Conservation (phyloP, 257 asterid genomes). For the Gentiana macrophylla region DNA sequence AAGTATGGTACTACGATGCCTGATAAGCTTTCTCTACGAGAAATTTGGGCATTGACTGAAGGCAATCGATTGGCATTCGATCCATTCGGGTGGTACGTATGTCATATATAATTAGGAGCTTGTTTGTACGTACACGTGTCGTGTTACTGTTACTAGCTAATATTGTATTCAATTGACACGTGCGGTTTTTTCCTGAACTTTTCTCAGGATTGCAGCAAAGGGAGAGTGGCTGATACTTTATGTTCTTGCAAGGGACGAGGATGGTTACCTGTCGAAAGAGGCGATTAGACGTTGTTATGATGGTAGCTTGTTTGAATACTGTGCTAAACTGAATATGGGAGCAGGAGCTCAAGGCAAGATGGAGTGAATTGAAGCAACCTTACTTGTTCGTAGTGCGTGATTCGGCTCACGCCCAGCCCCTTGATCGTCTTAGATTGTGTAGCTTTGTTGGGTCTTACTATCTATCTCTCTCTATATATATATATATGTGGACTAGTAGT, state of each 20-base stretch:
- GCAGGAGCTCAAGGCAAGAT: constrained; percentile 28
- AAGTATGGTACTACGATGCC: constrained; percentile 50
- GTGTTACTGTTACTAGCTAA: neutral
- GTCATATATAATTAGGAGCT: neutral
- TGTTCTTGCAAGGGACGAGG: constrained; percentile 57
- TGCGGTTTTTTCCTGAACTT: neutral
- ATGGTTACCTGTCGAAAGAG: constrained; percentile 73
- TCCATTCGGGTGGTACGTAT: constrained; percentile 17
- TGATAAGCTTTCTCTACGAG: constrained; percentile 58
- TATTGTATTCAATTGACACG: neutral
- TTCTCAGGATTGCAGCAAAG: constrained; percentile 49
- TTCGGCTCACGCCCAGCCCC: too few relatives aligned
- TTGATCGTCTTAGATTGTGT: too few relatives aligned
- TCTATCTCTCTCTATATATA: too few relatives aligned
- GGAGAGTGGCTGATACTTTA: constrained; percentile 59
- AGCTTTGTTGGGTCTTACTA: too few relatives aligned
- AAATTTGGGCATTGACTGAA: constrained; percentile 71
- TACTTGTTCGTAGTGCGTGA: too few relatives aligned
- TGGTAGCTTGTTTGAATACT: constrained; percentile 82
- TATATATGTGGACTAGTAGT: too few relatives aligned
- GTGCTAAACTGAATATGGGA: constrained; percentile 46
- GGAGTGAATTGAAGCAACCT: constrained; percentile 3
- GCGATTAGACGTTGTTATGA: constrained; percentile 74
- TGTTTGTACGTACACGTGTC: too few relatives aligned
- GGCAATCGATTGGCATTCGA: constrained; percentile 52